These are phyloP conservation scores for Malbranchea zuffiana DNA, from an alignment of 2,329 filamentous ascomycete genomes.

Conservation along the genomic window DNA sequence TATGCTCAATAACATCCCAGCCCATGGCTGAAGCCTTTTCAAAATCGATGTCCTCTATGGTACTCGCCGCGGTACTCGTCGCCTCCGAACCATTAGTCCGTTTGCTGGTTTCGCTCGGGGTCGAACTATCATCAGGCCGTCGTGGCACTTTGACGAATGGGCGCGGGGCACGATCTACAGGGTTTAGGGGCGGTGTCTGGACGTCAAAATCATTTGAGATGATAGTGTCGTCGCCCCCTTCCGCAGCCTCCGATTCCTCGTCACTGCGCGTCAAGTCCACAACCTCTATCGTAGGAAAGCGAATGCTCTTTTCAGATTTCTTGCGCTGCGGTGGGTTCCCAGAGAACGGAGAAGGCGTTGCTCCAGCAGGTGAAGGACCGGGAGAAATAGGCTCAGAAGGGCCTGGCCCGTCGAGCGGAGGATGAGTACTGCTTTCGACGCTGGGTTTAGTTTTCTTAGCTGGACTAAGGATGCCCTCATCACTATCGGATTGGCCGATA, in stretches of 20 bases:
- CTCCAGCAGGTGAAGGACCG: too few relatives aligned
- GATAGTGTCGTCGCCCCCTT: conserved; percentile 1
- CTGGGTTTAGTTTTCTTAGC: conserved; percentile 1
- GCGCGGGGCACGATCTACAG: conserved; percentile 10
- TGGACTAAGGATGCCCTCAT: background rate
- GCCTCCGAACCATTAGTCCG: background rate
- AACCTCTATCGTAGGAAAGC: conserved; percentile 11
- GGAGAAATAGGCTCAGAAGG: too few relatives aligned
- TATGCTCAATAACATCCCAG: conserved; percentile 28
- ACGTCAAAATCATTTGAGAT: conserved; percentile 20
- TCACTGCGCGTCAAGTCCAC: conserved; percentile 29
- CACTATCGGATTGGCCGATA: conserved; percentile 3
- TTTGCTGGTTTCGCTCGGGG: background rate
- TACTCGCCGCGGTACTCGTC: background rate
- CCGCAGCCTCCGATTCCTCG: conserved; percentile 4
- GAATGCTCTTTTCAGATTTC: background rate
- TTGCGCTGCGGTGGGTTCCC: background rate
- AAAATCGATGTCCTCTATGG: conserved; percentile 19
- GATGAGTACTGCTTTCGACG: too few relatives aligned
- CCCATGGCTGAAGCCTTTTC: conserved; percentile 23
- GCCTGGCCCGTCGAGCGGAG: too few relatives aligned
- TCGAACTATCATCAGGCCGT: conserved; percentile 3
- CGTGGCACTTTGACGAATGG: too few relatives aligned
- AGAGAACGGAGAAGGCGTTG: too few relatives aligned
- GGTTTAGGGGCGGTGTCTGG: conserved; percentile 29